Evolutionary conservation across 768 basidiomycete genomes (phyloP).

Genomic region (Boletus fagicola): DNA sequence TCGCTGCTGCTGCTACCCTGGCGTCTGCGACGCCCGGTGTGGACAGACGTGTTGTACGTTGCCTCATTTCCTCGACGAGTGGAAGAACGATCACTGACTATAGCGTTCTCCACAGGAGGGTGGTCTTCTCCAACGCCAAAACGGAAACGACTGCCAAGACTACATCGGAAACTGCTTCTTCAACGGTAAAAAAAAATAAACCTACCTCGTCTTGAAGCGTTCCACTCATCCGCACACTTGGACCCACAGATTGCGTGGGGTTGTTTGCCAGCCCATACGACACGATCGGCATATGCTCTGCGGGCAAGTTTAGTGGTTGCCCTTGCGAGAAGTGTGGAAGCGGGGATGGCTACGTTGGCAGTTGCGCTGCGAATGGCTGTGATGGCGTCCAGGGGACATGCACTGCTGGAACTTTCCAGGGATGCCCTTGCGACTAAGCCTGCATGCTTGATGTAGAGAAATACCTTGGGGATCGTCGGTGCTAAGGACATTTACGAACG

Average conservation of each 20-base stretch:
- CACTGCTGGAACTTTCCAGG: not conserved
- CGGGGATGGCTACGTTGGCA: not conserved
- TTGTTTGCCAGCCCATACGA: not conserved
- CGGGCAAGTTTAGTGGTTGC: not conserved
- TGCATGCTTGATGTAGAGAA: too few relatives aligned
- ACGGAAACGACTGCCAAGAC: not conserved
- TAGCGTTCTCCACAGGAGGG: not conserved
- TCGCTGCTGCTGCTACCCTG: not conserved
- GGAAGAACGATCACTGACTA: not conserved
- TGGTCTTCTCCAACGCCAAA: not conserved
- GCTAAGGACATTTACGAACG: too few relatives aligned
- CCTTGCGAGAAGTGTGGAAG: slow-evolving; percentile 3
- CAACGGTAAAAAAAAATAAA: slow-evolving; percentile 3
- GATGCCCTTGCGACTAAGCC: not conserved
- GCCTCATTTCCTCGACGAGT: not conserved
- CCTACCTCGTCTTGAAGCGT: not conserved
- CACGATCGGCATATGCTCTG: not conserved
- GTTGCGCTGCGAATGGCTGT: not conserved
- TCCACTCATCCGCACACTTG: not conserved
- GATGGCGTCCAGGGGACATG: not conserved
- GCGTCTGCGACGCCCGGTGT: not conserved
- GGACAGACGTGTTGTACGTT: not conserved
- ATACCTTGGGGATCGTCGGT: not conserved
- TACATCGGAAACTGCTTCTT: not conserved
- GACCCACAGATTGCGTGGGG: not conserved